These are phyloP conservation scores for Megacollybia platyphylla DNA, from an alignment of 1,284 basidiomycete genomes.

Conservation along the genomic window DNA sequence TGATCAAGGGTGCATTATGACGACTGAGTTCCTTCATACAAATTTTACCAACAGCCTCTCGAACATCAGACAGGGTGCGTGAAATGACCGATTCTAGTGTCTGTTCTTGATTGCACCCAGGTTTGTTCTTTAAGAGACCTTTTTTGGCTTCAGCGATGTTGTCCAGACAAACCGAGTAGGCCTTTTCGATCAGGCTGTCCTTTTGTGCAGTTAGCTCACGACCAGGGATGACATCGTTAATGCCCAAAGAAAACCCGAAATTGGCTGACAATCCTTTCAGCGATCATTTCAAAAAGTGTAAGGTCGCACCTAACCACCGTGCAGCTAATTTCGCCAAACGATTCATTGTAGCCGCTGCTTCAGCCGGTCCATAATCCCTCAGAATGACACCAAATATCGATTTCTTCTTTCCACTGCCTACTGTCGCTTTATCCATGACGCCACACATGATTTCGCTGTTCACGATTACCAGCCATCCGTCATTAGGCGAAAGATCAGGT, in stretches of 20 bases:
- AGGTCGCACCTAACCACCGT: conserved; percentile 71
- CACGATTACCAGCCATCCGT: conserved; percentile 94
- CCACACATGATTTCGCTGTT: conserved; percentile 99
- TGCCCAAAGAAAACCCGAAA: conserved; percentile 95
- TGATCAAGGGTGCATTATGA: conserved; percentile 95
- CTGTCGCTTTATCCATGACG: conserved; percentile 97
- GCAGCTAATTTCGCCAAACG: conserved; percentile 93
- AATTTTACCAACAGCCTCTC: conserved; percentile 92
- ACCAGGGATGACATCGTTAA: conserved; percentile 98
- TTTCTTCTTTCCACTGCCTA: conserved; percentile 98
- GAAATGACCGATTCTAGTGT: conserved; percentile 96
- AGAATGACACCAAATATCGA: conserved; percentile 98
- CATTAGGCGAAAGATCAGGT: conserved; percentile 90
- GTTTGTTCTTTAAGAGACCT: conserved; percentile 89
- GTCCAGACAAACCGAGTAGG: conserved; percentile 82
- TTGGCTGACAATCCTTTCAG: conserved; percentile 49
- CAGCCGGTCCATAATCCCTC: conserved; percentile 92
- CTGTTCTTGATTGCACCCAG: conserved; percentile 94
- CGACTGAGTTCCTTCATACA: conserved; percentile 97
- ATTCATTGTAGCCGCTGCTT: conserved; percentile 94
- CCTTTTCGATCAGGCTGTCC: conserved; percentile 78
- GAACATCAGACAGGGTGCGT: conserved; percentile 85
- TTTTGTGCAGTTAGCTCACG: conserved; percentile 73
- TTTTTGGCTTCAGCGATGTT: conserved; percentile 86
- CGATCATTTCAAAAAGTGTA: neutral